phyloP scores from a whole-genome alignment of 495 filamentous ascomycete species.

The Tetracladium marchalianum region DNA sequence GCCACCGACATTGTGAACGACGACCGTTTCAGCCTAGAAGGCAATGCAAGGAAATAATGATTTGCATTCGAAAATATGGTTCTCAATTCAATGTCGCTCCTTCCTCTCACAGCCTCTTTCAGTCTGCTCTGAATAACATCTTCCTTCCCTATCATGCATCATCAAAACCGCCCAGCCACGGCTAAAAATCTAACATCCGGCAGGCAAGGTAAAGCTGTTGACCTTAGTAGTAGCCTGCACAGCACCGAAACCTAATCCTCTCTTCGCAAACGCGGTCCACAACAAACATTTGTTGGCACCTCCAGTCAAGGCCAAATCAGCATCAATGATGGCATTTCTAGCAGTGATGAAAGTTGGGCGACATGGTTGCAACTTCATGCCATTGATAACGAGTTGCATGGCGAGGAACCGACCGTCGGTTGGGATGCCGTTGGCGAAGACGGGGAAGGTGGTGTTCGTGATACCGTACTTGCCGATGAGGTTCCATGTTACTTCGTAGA shows the following conservation, averaged over 20 bases:
- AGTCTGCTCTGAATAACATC: too few relatives aligned
- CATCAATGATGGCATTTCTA: constrained; percentile 43
- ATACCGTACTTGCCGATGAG: constrained; percentile 41
- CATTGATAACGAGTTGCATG: constrained; percentile 43
- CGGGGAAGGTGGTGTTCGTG: constrained; percentile 29
- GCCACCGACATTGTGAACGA: too few relatives aligned
- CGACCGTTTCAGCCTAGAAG: too few relatives aligned
- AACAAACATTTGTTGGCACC: constrained; percentile 40
- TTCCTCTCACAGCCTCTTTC: too few relatives aligned
- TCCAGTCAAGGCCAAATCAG: constrained; percentile 36
- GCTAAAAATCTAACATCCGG: too few relatives aligned
- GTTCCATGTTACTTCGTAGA: constrained; percentile 44
- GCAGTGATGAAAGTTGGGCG: constrained; percentile 39
- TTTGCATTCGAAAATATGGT: too few relatives aligned
- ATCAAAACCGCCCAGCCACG: too few relatives aligned
- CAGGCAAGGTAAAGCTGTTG: too few relatives aligned
- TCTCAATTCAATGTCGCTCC: too few relatives aligned
- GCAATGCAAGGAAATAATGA: too few relatives aligned
- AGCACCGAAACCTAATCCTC: constrained; percentile 27
- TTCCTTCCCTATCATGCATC: too few relatives aligned
- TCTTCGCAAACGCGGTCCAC: constrained; percentile 45
- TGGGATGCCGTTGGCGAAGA: constrained; percentile 33
- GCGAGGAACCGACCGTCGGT: constrained; percentile 39
- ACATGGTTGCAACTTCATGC: constrained; percentile 45
- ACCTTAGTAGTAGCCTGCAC: too few relatives aligned